These are phyloP conservation scores for Talaromyces islandicus DNA, from an alignment of 2,329 filamentous ascomycete genomes.

Conservation along the genomic window DNA sequence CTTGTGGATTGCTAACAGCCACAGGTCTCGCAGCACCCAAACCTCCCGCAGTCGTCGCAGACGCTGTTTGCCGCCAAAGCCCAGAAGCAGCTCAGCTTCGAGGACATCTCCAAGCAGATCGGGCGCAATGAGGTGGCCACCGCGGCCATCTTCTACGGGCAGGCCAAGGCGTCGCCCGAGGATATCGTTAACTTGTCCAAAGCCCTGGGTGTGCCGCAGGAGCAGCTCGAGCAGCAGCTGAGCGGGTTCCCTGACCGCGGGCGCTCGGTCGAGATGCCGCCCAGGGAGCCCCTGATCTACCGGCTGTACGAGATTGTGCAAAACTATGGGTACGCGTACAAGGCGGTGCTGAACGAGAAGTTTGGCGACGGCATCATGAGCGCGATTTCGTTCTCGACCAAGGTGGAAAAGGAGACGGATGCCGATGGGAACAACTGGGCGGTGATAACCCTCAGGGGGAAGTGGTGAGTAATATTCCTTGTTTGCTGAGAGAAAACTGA, in stretches of 20 bases:
- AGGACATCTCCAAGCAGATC: conserved; percentile 66
- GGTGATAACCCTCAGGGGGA: conserved; percentile 74
- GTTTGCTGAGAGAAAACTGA: conserved; percentile 3
- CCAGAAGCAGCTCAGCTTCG: conserved; percentile 68
- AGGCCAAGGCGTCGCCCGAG: conserved; percentile 65
- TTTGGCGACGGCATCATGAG: conserved; percentile 95
- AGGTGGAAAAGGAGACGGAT: conserved; percentile 90
- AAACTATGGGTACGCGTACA: conserved; percentile 95
- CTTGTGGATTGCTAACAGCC: background rate
- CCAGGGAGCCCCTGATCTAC: conserved; percentile 81
- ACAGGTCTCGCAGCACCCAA: conserved; percentile 38
- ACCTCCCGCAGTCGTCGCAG: conserved; percentile 64
- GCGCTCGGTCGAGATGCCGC: conserved; percentile 72
- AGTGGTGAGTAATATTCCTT: conserved; percentile 60
- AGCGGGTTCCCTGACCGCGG: conserved; percentile 76
- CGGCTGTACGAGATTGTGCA: conserved; percentile 89
- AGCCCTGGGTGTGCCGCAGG: conserved; percentile 56
- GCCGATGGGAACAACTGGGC: conserved; percentile 75
- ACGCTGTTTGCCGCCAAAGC: conserved; percentile 80
- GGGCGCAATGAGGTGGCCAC: conserved; percentile 77
- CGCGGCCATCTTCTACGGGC: conserved; percentile 87
- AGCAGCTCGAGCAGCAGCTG: conserved; percentile 56
- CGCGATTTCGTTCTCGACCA: conserved; percentile 83
- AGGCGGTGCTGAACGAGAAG: conserved; percentile 93
- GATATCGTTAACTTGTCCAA: conserved; percentile 63